These are phyloP conservation scores for Cyberlindnera americana DNA, from an alignment of 805 yeast genomes.

Conservation along the genomic window DNA sequence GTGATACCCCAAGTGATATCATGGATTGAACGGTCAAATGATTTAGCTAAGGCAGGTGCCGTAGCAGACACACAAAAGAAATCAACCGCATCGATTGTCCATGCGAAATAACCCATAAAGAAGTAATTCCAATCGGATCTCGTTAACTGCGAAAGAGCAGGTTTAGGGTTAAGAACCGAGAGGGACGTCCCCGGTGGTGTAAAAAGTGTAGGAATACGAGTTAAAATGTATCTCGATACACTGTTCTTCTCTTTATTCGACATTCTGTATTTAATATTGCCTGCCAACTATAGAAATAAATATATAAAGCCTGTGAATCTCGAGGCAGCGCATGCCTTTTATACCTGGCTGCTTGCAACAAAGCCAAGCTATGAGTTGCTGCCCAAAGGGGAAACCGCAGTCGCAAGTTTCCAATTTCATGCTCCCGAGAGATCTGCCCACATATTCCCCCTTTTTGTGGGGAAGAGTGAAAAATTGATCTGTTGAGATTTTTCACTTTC, in stretches of 20 bases:
- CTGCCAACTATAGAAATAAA: no score
- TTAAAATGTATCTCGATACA: conserved; percentile 18
- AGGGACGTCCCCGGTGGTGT: conserved; percentile 26
- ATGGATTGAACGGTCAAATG: conserved; percentile 41
- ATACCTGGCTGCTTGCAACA: no score
- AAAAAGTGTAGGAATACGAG: conserved; percentile 29
- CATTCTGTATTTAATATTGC: background rate
- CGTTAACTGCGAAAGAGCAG: conserved; percentile 35
- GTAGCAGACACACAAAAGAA: conserved; percentile 61
- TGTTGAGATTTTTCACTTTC: no score
- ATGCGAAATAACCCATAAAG: conserved; percentile 55
- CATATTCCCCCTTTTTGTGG: no score
- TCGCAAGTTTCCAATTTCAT: no score
- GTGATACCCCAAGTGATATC: conserved; percentile 73
- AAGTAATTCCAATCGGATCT: conserved; percentile 54
- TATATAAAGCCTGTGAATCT: background rate
- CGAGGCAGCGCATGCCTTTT: background rate
- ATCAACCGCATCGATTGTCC: conserved; percentile 75
- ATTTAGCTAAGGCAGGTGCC: conserved; percentile 46
- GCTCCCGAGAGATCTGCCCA: no score
- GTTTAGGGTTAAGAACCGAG: conserved; percentile 40
- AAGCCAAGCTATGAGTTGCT: no score
- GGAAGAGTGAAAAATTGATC: no score
- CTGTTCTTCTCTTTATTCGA: background rate
- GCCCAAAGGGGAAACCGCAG: no score